These are phyloP conservation scores for Paraconiothyrium sp. DNA, from an alignment of 2,329 filamentous ascomycete genomes.

Conservation along the genomic window DNA sequence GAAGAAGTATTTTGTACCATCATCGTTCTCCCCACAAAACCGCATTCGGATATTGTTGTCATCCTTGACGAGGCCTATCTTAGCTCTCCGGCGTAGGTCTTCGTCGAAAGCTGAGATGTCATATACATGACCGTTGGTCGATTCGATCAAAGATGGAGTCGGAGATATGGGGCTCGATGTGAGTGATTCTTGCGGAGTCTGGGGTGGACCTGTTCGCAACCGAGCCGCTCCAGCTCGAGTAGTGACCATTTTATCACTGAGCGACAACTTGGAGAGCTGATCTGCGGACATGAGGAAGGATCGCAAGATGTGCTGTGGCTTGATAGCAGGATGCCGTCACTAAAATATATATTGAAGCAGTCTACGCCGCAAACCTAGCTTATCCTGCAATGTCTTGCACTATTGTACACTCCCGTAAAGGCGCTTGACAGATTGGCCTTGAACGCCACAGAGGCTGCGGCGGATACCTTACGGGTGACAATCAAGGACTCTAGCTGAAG, in stretches of 20 bases:
- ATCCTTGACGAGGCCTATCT: conserved; percentile 36
- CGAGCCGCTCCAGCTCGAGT: conserved; percentile 48
- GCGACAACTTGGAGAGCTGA: conserved; percentile 48
- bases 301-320: conserved; percentile 25
- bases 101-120: conserved; percentile 44
- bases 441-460: conserved; percentile 42
- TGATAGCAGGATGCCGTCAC: conserved; percentile 20
- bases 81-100: conserved; percentile 42
- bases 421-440: conserved; percentile 43
- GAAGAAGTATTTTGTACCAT: conserved; percentile 41
- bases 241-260: conserved; percentile 50
- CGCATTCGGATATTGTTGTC: conserved; percentile 49
- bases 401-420: conserved; percentile 35
- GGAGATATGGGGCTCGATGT: conserved; percentile 38
- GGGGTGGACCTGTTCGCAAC: conserved; percentile 31
- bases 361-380: conserved; percentile 42
- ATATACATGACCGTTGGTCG: conserved; percentile 45
- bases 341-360: conserved; percentile 44
- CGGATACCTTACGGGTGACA: conserved; percentile 42
- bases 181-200: conserved; percentile 23
- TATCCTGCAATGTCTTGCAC: conserved; percentile 33
- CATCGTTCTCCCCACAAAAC: conserved; percentile 42
- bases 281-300: conserved; percentile 47
- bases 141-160: conserved; percentile 44
- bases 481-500: conserved; percentile 35